phyloP scores from a whole-genome alignment of 139 green algal genomes.

The Chlorella sorokiniana region DNA sequence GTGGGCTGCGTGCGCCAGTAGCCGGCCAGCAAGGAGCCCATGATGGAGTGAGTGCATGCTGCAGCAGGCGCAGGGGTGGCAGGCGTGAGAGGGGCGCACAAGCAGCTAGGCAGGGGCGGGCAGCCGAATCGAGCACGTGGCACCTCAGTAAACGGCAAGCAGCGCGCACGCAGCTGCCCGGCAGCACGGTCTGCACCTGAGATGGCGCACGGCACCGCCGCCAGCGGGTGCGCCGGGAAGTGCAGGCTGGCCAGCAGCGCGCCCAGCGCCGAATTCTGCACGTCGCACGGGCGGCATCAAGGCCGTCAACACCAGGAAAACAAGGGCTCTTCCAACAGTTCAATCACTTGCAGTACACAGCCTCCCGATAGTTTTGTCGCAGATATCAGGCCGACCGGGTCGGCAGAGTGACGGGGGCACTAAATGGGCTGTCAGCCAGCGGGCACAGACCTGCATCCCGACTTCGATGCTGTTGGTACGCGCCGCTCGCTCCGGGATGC shows the following conservation, averaged over 20 bases:
- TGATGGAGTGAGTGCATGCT: constrained; percentile 75
- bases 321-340: neutral
- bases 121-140: neutral
- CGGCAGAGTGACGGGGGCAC: too few relatives aligned
- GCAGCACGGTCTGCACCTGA: constrained; percentile 19
- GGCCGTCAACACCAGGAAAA: too few relatives aligned
- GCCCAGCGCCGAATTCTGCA: constrained; percentile 80
- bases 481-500: constrained; percentile 54
- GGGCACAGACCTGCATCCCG: neutral
- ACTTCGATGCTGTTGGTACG: constrained; percentile 75
- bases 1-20: constrained; percentile 51
- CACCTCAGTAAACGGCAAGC: neutral
- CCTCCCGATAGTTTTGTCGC: neutral
- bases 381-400: too few relatives aligned
- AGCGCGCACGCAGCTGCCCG: neutral
- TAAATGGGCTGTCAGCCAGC: neutral
- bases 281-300: too few relatives aligned
- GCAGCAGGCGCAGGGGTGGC: neutral
- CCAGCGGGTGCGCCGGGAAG: constrained; percentile 71
- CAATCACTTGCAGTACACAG: neutral
- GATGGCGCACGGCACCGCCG: constrained; percentile 80
- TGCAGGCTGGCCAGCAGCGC: constrained; percentile 77
- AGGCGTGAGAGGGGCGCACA: neutral
- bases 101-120: neutral
- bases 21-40: constrained; percentile 73